Percentiles rank a stretch among this genome's conserved stretches.
Conservation (phyloP, 306 rosid species). For the Sicyos baderoa region DNA sequence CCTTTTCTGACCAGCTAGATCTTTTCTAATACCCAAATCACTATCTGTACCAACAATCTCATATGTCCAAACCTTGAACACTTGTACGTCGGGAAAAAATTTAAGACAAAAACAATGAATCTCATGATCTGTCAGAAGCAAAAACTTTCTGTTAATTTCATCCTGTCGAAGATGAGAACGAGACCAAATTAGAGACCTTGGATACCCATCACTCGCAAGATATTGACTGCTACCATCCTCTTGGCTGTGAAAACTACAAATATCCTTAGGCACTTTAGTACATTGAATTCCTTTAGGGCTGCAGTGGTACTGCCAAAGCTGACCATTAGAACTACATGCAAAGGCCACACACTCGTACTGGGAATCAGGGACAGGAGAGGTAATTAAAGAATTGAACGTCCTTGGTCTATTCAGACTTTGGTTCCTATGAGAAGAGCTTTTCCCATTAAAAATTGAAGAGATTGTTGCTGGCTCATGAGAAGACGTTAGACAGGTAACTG, state of each 20-base stretch:
- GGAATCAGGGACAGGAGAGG: conserved; percentile 46
- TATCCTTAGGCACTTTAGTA: conserved; percentile 35
- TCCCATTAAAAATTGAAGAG: conserved; percentile 35
- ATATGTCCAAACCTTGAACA: conserved; percentile 80
- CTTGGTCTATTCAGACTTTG: conserved; percentile 29
- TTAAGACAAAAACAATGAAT: conserved; percentile 57
- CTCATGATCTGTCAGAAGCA: conserved; percentile 69
- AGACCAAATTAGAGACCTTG: conserved; percentile 89
- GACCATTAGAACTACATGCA: conserved; percentile 71
- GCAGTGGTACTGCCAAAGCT: conserved; percentile 77
- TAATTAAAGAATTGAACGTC: conserved; percentile 64
- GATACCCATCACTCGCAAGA: conserved; percentile 56
- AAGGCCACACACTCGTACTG: conserved; percentile 46
- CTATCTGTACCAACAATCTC: conserved; percentile 77
- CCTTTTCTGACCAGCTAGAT: conserved; percentile 89
- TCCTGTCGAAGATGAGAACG: conserved; percentile 32
- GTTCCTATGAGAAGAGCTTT: conserved; percentile 34
- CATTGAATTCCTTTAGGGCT: conserved; percentile 54
- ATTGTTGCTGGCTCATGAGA: conserved; percentile 39
- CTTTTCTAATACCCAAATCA: conserved; percentile 77
- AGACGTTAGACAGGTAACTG: conserved; percentile 51
- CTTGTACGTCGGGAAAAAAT: conserved; percentile 41
- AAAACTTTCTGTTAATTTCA: conserved; percentile 45
- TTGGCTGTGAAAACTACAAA: conserved; percentile 27
- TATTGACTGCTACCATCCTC: conserved; percentile 43